Percentiles rank a stretch among this genome's conserved stretches.
Evolutionary conservation across 192 early-diverging fungal genomes (phyloP).

Genomic region (Backusella macrospora): DNA sequence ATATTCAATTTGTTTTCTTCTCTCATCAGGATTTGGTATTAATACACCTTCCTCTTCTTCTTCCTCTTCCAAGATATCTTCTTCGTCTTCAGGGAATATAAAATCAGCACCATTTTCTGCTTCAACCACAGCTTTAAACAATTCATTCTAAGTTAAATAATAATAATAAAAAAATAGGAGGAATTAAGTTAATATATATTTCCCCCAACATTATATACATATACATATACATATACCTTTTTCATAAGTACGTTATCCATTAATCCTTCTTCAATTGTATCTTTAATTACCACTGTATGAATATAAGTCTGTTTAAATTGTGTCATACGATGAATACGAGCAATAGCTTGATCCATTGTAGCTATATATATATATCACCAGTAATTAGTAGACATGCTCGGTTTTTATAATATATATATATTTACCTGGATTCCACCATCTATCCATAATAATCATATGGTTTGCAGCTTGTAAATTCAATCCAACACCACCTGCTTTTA

Average conservation of each 20-base stretch:
- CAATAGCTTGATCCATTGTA: slow-evolving; percentile 33
- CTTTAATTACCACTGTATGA: slow-evolving; percentile 33
- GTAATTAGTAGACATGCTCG: background rate
- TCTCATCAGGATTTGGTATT: background rate
- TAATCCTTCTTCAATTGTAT: slow-evolving; percentile 30
- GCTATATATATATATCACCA: background rate
- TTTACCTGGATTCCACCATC: slow-evolving; percentile 36
- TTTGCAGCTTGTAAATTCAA: slow-evolving; percentile 36
- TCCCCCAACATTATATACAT: background rate
- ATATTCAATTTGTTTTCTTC: background rate
- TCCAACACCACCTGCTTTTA: slow-evolving; percentile 35
- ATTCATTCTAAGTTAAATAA: background rate
- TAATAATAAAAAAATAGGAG: background rate
- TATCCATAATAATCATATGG: slow-evolving; percentile 35
- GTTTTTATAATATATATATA: background rate
- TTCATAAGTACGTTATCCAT: slow-evolving; percentile 30
- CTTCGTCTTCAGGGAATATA: background rate
- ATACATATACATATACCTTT: slow-evolving; percentile 4
- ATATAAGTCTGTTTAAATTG: slow-evolving; percentile 30
- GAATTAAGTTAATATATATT: background rate
- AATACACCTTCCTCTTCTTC: background rate
- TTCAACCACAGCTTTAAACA: slow-evolving; percentile 1
- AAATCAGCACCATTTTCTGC: background rate
- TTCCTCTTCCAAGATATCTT: background rate
- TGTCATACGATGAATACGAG: slow-evolving; percentile 36